phyloP scores from a whole-genome alignment of 108 stramenopile genomes.

The Cylindrotheca closterium region DNA sequence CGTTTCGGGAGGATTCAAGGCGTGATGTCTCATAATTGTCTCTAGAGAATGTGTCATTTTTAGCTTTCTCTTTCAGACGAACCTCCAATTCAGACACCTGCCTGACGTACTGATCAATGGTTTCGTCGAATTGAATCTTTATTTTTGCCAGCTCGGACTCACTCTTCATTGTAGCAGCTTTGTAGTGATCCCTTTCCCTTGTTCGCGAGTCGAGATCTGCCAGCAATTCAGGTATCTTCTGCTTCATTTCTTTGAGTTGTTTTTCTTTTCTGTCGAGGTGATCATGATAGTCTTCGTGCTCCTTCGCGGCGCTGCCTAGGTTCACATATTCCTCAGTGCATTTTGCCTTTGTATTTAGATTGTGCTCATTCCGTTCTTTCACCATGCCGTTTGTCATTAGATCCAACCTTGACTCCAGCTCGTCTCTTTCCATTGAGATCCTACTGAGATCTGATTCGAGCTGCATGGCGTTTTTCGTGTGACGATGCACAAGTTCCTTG shows the following conservation, averaged over 20 bases:
- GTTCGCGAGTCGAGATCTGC: slow-evolving; percentile 20
- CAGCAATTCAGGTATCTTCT: slow-evolving; percentile 19
- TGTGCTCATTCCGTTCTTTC: slow-evolving; percentile 38
- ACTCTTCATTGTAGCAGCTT: slow-evolving; percentile 9
- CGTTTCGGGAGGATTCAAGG: slow-evolving; percentile 21
- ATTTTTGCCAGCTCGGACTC: slow-evolving; percentile 39
- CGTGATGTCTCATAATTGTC: slow-evolving; percentile 22
- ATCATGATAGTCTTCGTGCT: slow-evolving; percentile 25
- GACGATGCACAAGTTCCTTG: slow-evolving; percentile 30
- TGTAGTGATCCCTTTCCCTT: slow-evolving; percentile 24
- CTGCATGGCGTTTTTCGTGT: slow-evolving; percentile 13
- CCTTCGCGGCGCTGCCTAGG: slow-evolving; percentile 27
- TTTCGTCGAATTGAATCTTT: slow-evolving; percentile 32
- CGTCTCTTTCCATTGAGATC: slow-evolving; percentile 17
- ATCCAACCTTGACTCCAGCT: slow-evolving; percentile 23
- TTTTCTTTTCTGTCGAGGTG: slow-evolving; percentile 30
- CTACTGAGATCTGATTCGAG: slow-evolving; percentile 23
- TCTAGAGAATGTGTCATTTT: slow-evolving; percentile 13
- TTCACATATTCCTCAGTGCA: slow-evolving; percentile 19
- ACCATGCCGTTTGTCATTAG: slow-evolving; percentile 30
- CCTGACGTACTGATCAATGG: slow-evolving; percentile 23
- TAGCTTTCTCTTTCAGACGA: slow-evolving; percentile 28
- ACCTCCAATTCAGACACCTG: slow-evolving; percentile 30
- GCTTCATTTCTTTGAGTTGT: slow-evolving; percentile 19
- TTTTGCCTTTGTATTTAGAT: slow-evolving; percentile 11